Evolutionary conservation across 306 rosid species (phyloP), one percentile per base, ranked within the genome.

Genomic region (Rosa lucieae): DNA sequence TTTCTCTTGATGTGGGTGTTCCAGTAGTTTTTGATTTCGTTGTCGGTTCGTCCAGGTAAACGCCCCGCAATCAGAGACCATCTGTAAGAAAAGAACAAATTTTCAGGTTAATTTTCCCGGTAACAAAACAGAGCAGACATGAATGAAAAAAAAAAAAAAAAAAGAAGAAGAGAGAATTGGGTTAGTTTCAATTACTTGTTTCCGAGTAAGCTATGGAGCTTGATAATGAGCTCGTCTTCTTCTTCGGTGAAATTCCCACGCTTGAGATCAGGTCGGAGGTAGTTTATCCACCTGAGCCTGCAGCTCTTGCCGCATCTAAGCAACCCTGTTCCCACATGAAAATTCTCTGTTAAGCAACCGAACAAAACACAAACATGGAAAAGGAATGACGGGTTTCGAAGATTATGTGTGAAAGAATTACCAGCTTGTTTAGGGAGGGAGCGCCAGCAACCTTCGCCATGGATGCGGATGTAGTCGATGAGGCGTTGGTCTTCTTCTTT

Each of bases 371-470:
- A 37, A 44, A 47, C 73, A 6, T 0, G 0, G 23, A 1, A 65
- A 37, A 66, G 8, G 23, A 17, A 66, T 26, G 8, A 61, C 11
- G 66, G 66, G 66, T 59, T 23, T 2, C 10, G 37, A 11, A 23
- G 66, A 5, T 12, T 61, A 26, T 10, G 18, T 32, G 35, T 0
- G 10, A 66, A 66, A 66, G 23, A 37, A 39, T 9, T 70, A 90
- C 95, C 96, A 0, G 96, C 96, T 20, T 89, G 77, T 77, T 86
- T 89, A 20, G 96, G 96, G 56, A 91, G 96, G 73, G 93, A 89
- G 5, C 96, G 93, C 96, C 96, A 91, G 75, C 90, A 87, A n/a
- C 96, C 96, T 69, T 91, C 93, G 47, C 96, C 96, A 13, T 89
- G 96, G 77, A 79, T 21, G 56, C 93, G 91, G 71, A 91, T 89